phyloP scores from a whole-genome alignment of 441 rosid species.

The Capsella rubella region DNA sequence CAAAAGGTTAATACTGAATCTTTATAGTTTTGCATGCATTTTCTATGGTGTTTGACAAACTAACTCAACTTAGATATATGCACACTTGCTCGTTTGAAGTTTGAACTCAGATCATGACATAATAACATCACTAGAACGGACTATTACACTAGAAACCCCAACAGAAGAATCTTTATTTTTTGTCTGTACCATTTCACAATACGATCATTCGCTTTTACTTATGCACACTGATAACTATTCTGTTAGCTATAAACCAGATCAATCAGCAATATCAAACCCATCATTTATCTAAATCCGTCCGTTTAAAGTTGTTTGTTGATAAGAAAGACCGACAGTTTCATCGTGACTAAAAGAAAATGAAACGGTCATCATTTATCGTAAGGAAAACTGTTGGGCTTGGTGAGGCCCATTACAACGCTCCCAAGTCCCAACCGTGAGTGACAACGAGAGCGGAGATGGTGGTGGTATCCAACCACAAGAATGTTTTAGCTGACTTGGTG shows the following conservation, averaged over 20 bases:
- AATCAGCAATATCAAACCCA: background rate
- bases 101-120: background rate
- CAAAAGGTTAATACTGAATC: background rate
- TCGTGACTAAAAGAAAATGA: background rate
- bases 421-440: background rate
- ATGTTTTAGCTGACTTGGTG: slow-evolving; percentile 5
- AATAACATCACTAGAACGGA: background rate
- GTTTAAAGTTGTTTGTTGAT: slow-evolving; percentile 1
- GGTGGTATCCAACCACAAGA: background rate
- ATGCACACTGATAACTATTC: background rate
- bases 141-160: background rate
- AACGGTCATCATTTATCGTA: background rate
- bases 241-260: background rate
- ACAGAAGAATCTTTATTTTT: too few species aligned
- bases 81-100: background rate
- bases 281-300: background rate
- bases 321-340: background rate
- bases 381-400: slow-evolving; percentile 13
- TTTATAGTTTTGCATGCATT: background rate
- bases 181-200: background rate
- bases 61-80: background rate
- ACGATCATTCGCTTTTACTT: background rate
- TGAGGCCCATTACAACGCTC: slow-evolving; percentile 27
- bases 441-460: background rate
- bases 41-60: background rate